Conservation (phyloP, 768 basidiomycete species). For the Podaxis sp. region DNA sequence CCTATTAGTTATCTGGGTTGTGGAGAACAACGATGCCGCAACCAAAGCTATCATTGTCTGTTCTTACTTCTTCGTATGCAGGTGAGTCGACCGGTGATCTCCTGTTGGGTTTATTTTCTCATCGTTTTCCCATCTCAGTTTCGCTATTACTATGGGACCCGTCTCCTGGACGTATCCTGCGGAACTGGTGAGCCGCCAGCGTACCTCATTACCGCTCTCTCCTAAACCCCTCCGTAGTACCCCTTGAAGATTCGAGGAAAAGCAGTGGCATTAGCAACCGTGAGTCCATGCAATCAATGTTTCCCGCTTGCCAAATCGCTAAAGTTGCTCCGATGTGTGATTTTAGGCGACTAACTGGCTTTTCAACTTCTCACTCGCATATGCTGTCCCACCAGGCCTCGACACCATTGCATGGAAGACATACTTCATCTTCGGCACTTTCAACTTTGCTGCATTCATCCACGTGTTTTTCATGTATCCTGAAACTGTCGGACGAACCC, state of each 20-base stretch:
- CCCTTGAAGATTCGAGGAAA: slow-evolving; percentile 65
- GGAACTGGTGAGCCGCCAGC: slow-evolving; percentile 41
- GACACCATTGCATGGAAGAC: slow-evolving; percentile 68
- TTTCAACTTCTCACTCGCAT: slow-evolving; percentile 75
- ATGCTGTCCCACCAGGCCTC: slow-evolving; percentile 72
- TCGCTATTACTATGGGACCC: slow-evolving; percentile 76
- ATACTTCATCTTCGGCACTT: slow-evolving; percentile 76
- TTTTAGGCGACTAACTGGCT: slow-evolving; percentile 47
- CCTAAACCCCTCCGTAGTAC: slow-evolving; percentile 30
- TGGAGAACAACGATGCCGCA: slow-evolving; percentile 47
- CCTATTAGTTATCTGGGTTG: slow-evolving; percentile 44
- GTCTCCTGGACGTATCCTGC: slow-evolving; percentile 75
- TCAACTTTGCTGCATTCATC: slow-evolving; percentile 70
- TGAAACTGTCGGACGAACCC: slow-evolving; percentile 68
- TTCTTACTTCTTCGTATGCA: slow-evolving; percentile 76
- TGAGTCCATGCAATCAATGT: slow-evolving; percentile 13
- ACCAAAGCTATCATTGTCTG: slow-evolving; percentile 76
- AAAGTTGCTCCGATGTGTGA: background rate
- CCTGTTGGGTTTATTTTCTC: background rate
- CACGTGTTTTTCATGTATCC: slow-evolving; percentile 81
- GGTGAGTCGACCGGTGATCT: slow-evolving; percentile 19
- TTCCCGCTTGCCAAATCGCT: background rate
- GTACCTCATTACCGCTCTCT: background rate
- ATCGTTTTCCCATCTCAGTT: slow-evolving; percentile 29
- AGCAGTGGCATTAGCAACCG: slow-evolving; percentile 51